Conservation (phyloP, 106 monocot genomes). For the Iris macrosiphon region DNA sequence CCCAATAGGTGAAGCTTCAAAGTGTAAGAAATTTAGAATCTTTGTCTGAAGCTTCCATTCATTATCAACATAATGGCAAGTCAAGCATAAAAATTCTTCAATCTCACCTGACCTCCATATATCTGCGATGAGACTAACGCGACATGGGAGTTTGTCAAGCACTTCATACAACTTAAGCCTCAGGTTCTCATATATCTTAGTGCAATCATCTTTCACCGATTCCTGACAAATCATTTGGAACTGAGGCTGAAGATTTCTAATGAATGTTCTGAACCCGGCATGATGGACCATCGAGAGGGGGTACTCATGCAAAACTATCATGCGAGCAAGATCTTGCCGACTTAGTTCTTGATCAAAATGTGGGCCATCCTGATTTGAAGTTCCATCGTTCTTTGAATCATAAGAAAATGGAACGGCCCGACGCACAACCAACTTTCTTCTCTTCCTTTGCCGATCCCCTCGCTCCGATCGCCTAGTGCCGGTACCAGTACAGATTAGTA, state of each 20-base stretch:
- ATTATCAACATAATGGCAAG: constrained; percentile 68
- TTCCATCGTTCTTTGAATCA: constrained; percentile 8
- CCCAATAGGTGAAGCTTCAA: constrained; percentile 30
- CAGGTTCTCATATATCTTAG: constrained; percentile 43
- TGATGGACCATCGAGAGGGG: constrained; percentile 66
- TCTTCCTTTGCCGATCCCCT: constrained; percentile 17
- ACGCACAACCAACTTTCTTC: constrained; percentile 42
- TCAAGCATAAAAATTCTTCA: constrained; percentile 45
- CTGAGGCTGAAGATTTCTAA: constrained; percentile 71
- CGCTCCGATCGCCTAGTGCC: constrained; percentile 11
- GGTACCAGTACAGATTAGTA: constrained; percentile 43
- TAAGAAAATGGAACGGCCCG: constrained; percentile 6
- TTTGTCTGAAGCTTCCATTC: constrained; percentile 67
- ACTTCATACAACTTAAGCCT: constrained; percentile 36
- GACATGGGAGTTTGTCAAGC: constrained; percentile 38
- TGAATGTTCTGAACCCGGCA: constrained; percentile 55
- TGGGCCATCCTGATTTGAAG: constrained; percentile 4
- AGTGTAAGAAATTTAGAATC: constrained; percentile 44
- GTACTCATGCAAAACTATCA: constrained; percentile 72
- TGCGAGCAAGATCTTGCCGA: constrained; percentile 55
- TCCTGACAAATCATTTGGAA: constrained; percentile 48
- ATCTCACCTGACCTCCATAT: constrained; percentile 35
- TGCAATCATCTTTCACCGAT: constrained; percentile 45
- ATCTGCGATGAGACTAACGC: constrained; percentile 55
- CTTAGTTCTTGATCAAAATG: constrained; percentile 61